These are phyloP conservation scores for Saururus chinensis DNA, from an alignment of 164 flowering plant species.

Conservation along the genomic window DNA sequence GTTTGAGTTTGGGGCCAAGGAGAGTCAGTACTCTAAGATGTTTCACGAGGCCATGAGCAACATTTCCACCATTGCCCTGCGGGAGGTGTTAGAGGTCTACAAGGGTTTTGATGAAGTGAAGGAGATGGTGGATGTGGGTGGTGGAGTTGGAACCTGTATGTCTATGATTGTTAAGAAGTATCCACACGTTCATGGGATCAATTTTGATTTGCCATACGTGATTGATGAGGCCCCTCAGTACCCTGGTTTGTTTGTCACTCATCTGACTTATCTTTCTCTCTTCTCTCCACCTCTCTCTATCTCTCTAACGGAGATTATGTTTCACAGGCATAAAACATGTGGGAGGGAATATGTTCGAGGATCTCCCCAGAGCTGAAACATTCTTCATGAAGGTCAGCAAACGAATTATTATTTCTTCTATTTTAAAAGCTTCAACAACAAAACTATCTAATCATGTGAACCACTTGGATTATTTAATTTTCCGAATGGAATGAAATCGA, in stretches of 20 bases:
- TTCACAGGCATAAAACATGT: conserved; percentile 64
- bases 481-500: too few species aligned
- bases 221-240: conserved; percentile 27
- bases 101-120: conserved; percentile 23
- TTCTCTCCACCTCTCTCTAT: background rate
- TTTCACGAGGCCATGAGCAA: conserved; percentile 5
- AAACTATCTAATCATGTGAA: too few species aligned
- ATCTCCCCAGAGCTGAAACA: conserved; percentile 76
- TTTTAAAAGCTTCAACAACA: background rate
- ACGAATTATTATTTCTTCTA: too few species aligned
- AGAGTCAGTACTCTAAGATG: background rate
- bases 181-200: conserved; percentile 32
- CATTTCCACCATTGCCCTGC: conserved; percentile 9
- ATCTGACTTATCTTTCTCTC: background rate
- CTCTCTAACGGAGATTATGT: too few species aligned
- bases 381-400: conserved; percentile 77
- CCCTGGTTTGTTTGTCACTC: conserved; percentile 11
- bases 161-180: conserved; percentile 23
- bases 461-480: too few species aligned
- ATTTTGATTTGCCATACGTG: conserved; percentile 44
- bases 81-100: conserved; percentile 18
- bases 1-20: background rate
- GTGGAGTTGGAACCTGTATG: conserved; percentile 27
- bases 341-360: conserved; percentile 83
- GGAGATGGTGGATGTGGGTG: conserved; percentile 43